Base-by-base conservation (phyloP, 2,329 filamentous ascomycete genomes). In the Fusarium brevicatenulatum region DNA sequence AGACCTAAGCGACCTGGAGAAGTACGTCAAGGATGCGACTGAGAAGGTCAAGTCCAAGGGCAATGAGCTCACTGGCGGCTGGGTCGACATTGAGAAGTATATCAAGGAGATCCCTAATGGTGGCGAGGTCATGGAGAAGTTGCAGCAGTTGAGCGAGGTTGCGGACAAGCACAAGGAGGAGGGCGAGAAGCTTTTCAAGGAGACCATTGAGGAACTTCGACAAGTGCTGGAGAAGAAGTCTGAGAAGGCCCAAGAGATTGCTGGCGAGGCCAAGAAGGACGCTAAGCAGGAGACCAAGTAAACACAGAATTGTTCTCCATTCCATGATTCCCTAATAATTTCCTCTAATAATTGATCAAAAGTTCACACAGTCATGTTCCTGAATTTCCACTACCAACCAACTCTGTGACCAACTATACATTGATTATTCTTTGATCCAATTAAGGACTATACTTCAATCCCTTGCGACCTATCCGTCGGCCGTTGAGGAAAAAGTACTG, bases 101-200 rank as follows among this genome's bases (percentile, higher is more conserved):
- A 81, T 92, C n/a, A 84, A 90, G 76, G 87, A 89, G 86, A 85
- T 93, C 11, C 91, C 91, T 1, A 87, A 88, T 18, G 91, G 90
- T 1, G 85, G 86, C 47, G 87, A 92, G 80, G 88, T 94, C 53
- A 78, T 93, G 40, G 85, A 89, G 40, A 92, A 93, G 82, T 79
- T 94, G 60, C 84, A 89, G 76, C 86, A 92, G 75, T 80, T 95
- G 61, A 86, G 89, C 72, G 86, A 92, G 70, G 85, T 92, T 19
- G 90, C 90, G 0, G 85, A 91, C 75, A 90, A 93, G 83, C 90
- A 93, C 79, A 90, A 89, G 55, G 85, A 90, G 9, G 91, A 94
- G 80, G 91, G 91, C 5, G 88, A 94, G 84, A 88, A 90, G 81
- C 83, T 94, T 42, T 80, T 93, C 57, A 90, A 90, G 81, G 91